phyloP scores from a whole-genome alignment of 805 yeast species.

The Yarrowia sp. region DNA sequence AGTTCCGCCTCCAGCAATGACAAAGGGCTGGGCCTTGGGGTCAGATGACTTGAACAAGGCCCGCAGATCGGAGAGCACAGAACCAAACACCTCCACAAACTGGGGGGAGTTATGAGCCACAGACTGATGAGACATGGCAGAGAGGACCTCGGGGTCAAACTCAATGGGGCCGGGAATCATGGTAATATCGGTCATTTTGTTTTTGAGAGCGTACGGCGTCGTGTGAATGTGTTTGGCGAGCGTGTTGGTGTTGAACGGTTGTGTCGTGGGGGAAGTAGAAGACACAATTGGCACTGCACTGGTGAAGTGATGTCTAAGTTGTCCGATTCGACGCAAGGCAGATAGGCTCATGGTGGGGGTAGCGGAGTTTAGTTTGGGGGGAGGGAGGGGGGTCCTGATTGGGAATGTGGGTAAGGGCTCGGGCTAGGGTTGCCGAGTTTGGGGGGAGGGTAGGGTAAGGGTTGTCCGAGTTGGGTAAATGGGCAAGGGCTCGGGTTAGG shows the following conservation, averaged over 20 bases:
- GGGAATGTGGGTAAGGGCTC: neutral
- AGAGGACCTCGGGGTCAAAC: conserved; percentile 77
- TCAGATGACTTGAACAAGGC: conserved; percentile 73
- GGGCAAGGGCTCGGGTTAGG: neutral
- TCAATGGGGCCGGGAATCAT: conserved; percentile 89
- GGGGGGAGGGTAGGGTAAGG: too few relatives aligned
- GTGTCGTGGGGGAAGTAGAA: conserved; percentile 17
- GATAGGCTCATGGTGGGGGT: conserved; percentile 32
- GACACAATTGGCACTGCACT: conserved; percentile 38
- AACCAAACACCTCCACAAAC: conserved; percentile 75
- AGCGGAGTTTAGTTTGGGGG: conserved; percentile 14
- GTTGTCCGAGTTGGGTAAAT: too few relatives aligned
- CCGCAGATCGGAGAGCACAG: conserved; percentile 71
- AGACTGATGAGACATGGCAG: conserved; percentile 82
- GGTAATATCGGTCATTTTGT: conserved; percentile 48
- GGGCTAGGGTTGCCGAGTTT: neutral
- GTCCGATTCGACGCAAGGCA: conserved; percentile 33
- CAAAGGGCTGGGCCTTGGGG: conserved; percentile 75
- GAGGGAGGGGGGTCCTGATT: neutral
- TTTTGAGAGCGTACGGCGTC: conserved; percentile 21
- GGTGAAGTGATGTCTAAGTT: conserved; percentile 29
- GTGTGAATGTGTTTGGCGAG: conserved; percentile 30
- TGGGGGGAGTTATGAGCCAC: conserved; percentile 91
- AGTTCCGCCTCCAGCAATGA: conserved; percentile 90
- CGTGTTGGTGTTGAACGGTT: conserved; percentile 18